Base-by-base conservation (phyloP, 257 asterid species). In the Echites panduratus region DNA sequence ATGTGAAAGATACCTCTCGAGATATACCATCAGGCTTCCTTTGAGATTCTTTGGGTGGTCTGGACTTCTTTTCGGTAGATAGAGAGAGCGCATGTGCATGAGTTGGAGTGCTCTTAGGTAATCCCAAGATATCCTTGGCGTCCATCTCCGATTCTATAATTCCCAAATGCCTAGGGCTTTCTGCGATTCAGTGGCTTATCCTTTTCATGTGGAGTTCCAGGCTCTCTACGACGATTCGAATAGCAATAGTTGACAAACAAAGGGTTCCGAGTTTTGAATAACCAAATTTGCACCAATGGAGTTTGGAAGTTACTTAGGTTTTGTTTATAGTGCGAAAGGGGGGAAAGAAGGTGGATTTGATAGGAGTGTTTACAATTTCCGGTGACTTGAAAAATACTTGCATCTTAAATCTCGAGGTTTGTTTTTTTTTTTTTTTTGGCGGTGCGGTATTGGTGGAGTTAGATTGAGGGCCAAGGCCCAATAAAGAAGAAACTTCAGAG, bases 1-100 rank as follows among this genome's bases (percentile, higher is more conserved):
- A 67, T 7, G 35, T 7, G 19, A 47, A 20, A 47, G 7, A 43
- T 74, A 91, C 97, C 93, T 91, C 99, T 64, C 99, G 89, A 24
- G 99, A 95, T 79, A 95, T 87, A 73, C 99, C 99, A 81, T 95
- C 99, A 40, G 98, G 99, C 82, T 95, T 95, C 76, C 96, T 84
- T 76, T 95, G 99, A 82, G 98, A 86, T 78, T 95, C 99, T 82
- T 90, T 95, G 20, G 90, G 96, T 75, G 98, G 89, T 79, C 84
- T 88, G 54, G 97, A 76, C 76, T 95, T 95, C 91, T 90, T 92
- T 72, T 89, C 99, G 49, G 76, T 27, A 20, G 80, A 91, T 27
- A 75, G 26, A 22, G 88, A 71, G 58, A 84, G 79, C 43, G 85
- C 57, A 74, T 78, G 59, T 16, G 61, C 22, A 45, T 59, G 69